Evolutionary conservation across 2,329 filamentous ascomycete species (phyloP).

Genomic region (Stachybotrys elegans): DNA sequence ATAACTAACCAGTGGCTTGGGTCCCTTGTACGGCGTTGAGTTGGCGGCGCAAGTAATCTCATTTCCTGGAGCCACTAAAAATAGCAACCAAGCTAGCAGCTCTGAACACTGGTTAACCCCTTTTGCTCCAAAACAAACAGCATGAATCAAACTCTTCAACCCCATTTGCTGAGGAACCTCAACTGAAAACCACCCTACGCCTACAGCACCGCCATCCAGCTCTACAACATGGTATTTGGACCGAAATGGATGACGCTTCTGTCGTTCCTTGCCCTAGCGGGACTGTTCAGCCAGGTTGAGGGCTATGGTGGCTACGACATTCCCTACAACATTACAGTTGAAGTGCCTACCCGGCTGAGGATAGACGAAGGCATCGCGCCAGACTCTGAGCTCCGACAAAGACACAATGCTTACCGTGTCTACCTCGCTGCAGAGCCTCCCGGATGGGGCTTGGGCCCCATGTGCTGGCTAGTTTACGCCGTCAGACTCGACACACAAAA

Average conservation of each 20-base stretch:
- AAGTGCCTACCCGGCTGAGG: conserved; percentile 9
- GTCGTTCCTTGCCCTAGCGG: neutral
- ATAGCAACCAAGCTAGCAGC: too few relatives aligned
- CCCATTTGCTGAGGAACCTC: too few relatives aligned
- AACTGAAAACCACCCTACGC: too few relatives aligned
- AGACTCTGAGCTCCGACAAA: conserved; percentile 9
- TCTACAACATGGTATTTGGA: too few relatives aligned
- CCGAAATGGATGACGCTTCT: conserved; percentile 6
- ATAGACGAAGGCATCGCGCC: conserved; percentile 10
- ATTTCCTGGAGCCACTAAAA: too few relatives aligned
- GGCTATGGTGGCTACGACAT: neutral
- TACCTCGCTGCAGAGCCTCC: conserved; percentile 14
- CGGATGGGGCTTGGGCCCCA: conserved; percentile 15
- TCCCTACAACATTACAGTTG: conserved; percentile 15
- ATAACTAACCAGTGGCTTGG: too few relatives aligned
- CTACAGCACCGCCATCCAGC: too few relatives aligned
- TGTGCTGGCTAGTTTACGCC: conserved; percentile 9
- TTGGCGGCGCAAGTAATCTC: too few relatives aligned
- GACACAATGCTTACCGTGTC: conserved; percentile 14
- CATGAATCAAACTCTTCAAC: too few relatives aligned
- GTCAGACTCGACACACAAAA: conserved; percentile 10
- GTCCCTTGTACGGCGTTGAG: too few relatives aligned
- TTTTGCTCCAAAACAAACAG: too few relatives aligned
- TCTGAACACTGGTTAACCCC: too few relatives aligned
- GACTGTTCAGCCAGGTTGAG: neutral